Evolutionary conservation across 2,329 filamentous ascomycete genomes (phyloP), one percentile per base, ranked within the genome.

Genomic region (Aspergillus pseudoterreus): DNA sequence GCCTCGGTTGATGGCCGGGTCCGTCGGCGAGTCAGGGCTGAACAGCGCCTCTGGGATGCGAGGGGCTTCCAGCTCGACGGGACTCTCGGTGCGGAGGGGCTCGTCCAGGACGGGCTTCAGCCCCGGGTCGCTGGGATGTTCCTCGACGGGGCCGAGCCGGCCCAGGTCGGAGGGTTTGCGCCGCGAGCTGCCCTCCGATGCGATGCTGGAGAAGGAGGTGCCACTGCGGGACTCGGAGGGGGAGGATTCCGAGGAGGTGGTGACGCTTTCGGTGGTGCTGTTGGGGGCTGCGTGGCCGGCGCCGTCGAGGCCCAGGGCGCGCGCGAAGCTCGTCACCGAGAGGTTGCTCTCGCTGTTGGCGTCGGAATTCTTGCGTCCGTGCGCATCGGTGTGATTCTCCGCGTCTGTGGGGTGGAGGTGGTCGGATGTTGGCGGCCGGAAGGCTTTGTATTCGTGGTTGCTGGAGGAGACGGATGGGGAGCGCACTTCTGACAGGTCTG

Each of bases 161-260:
- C 61, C 59, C 19, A 63, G 60, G 48, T 70, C 65, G 4, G 61
- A 63, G 9, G 62, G 60, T 53, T 72, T 71, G 11, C 57, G 56
- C 51, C 63, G 54, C 35, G 61, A 50, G 45, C 64, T 70, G 1
- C 51, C 59, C 44, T 71, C 72, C 3, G 73, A 74, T 4, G 82
- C 77, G 3, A 82, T 78, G 56, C 80, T 85, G 3, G 83, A 84
- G 54, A 78, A 77, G 6, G 85, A 86, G 61, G 85, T 88, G 1
- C 79, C 72, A 53, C 81, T 80, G 60, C 82, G 82, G 1, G 71
- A 72, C n/a, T 79, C 77, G 49, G 83, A 86, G 36, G 77, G 80
- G 1, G 77, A 79, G 2, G 85, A 88, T 42, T 79, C 78, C 15
- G 80, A 83, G 0, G 86, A 89, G 0, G 84, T 85, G 22, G 80